Evolutionary conservation across 2,329 filamentous ascomycete species (phyloP).

Genomic region (Apiospora malaysiana): DNA sequence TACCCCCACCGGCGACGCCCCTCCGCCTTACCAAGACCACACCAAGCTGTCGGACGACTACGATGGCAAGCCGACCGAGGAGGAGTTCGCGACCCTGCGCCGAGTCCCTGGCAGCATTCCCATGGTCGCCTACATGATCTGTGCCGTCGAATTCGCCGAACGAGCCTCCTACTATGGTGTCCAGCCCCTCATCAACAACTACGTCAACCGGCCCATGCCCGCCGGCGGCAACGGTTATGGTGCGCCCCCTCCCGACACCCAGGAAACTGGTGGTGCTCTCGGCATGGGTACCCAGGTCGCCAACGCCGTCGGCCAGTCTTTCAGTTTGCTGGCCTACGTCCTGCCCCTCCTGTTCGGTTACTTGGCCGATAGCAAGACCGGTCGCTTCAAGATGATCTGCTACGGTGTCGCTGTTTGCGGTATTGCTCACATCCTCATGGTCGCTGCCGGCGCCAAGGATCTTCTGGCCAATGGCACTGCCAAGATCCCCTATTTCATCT

Average conservation of each 20-base stretch:
- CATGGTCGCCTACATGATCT: slow-evolving; percentile 60
- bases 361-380: slow-evolving; percentile 71
- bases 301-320: slow-evolving; percentile 59
- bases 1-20: slow-evolving; percentile 24
- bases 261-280: slow-evolving; percentile 62
- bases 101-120: slow-evolving; percentile 57
- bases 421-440: slow-evolving; percentile 71
- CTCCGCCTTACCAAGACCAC: slow-evolving; percentile 35
- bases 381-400: slow-evolving; percentile 75
- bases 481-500: slow-evolving; percentile 63
- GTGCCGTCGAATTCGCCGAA: slow-evolving; percentile 65
- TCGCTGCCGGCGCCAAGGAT: slow-evolving; percentile 59
- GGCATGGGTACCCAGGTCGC: slow-evolving; percentile 61
- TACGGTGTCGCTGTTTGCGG: slow-evolving; percentile 71
- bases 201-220: slow-evolving; percentile 65
- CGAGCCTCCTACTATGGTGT: slow-evolving; percentile 66
- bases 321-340: slow-evolving; percentile 62
- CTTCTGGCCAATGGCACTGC: slow-evolving; percentile 52
- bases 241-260: slow-evolving; percentile 45
- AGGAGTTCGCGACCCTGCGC: slow-evolving; percentile 47
- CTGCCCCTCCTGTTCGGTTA: slow-evolving; percentile 61
- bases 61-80: slow-evolving; percentile 49
- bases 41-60: slow-evolving; percentile 37
- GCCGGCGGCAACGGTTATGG: slow-evolving; percentile 53
- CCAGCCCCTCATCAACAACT: slow-evolving; percentile 63